Evolutionary conservation across 345 rosid genomes (phyloP), one percentile per base, ranked within the genome.

Genomic region (Euphorbia tirucalli): DNA sequence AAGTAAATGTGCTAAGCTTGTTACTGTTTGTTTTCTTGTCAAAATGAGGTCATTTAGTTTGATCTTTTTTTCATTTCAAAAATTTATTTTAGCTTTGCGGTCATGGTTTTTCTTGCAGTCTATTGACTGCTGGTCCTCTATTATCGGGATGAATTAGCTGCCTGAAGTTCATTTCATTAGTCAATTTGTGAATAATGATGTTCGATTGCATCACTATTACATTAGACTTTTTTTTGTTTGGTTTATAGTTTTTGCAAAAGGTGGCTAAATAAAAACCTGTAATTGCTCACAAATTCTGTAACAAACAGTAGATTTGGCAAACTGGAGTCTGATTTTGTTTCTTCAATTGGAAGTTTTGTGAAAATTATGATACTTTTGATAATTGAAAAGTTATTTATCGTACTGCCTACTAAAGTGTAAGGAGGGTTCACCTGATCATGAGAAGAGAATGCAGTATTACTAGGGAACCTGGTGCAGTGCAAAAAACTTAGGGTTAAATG

Each of bases 1-100:
- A 87, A 96, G 99, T 96, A 87, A 81, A 46, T 49, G 58, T 48
- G 70, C 58, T 66, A 65, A 11, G 32, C 5, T 49, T 66, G 37
- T 49, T 18, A 2, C 21, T 16, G 30, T 49, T 8, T 67, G 58
- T 69, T 75, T 62, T 49, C 60, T 57, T 28, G 32, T 71, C 30
- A 11, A 58, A 55, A 70, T 75, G 28, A 56, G 62, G 37, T 72
- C 24, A 37, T 62, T 41, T 61, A 75, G 37, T 67, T 46, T n/a
- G 18, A 19, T 68, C 71, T 50, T 21, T 16, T 35, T 74, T 28
- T 61, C 18, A 61, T 71, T 50, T 27, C 57, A 22, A 3, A 60
- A 58, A 58, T 56, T 21, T 62, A 41, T 72, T 52, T 68, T 65
- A 46, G 48, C 52, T 52, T 61, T 37, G 55, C 21, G 43, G 44